phyloP scores from a whole-genome alignment of 2,329 filamentous ascomycete genomes.

The Escovopsis sp. region DNA sequence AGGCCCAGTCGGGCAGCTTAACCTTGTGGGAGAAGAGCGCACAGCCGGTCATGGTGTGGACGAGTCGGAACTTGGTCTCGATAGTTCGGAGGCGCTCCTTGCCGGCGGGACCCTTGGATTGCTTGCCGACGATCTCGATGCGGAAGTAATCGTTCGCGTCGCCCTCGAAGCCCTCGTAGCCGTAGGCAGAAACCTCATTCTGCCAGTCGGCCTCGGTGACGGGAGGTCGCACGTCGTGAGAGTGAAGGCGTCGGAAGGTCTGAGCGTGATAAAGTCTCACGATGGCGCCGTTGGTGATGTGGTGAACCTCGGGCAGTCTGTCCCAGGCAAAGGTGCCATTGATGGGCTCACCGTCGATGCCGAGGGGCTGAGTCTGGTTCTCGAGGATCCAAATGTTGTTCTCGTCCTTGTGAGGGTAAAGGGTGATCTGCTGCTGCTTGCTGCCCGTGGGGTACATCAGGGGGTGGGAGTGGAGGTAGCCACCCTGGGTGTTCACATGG shows the following conservation, averaged over 20 bases:
- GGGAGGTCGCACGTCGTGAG: conserved; percentile 81
- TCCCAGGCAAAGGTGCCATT: conserved; percentile 80
- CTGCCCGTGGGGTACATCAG: conserved; percentile 97
- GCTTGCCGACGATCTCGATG: conserved; percentile 81
- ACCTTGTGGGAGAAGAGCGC: conserved; percentile 97
- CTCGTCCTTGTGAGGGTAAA: conserved; percentile 97
- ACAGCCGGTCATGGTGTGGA: conserved; percentile 95
- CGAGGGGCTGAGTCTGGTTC: conserved; percentile 87
- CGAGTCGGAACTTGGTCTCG: conserved; percentile 87
- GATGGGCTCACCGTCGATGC: conserved; percentile 58
- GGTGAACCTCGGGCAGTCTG: conserved; percentile 45
- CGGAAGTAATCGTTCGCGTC: conserved; percentile 95
- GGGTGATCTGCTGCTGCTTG: conserved; percentile 96
- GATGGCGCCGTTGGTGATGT: conserved; percentile 65
- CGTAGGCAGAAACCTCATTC: conserved; percentile 91
- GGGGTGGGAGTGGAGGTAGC: conserved; percentile 90
- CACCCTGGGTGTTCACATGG: conserved; percentile 94
- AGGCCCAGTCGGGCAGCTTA: conserved; percentile 96
- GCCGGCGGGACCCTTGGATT: conserved; percentile 64
- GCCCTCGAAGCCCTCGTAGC: conserved; percentile 90
- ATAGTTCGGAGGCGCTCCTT: conserved; percentile 85
- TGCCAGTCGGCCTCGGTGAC: conserved; percentile 87
- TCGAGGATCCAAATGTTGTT: conserved; percentile 93
- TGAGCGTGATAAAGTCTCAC: conserved; percentile 71
- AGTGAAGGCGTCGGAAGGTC: conserved; percentile 84